Evolutionary conservation across 495 filamentous ascomycete species (phyloP), one percentile per base, ranked within the genome.

Genomic region (Aspergillus nidulans): DNA sequence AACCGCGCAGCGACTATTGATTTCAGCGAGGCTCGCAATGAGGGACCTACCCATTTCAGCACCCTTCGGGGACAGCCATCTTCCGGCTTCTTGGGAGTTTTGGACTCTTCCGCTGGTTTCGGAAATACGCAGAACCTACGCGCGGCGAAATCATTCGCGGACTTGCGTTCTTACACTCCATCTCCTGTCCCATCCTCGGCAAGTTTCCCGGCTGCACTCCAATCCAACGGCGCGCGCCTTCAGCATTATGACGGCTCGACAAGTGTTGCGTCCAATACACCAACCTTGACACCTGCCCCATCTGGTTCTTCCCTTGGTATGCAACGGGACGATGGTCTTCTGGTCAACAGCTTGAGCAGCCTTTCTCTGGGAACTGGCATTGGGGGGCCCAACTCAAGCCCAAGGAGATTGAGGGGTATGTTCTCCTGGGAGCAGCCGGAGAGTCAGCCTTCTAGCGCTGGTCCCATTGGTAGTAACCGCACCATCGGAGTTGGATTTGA

Each of bases 1-100:
- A 94, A 91, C 75, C 88, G 94, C 25, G 91, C 94, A 18, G 95
- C 94, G 28, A 98, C 94, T n/a, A 96, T 95, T 62, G 92, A 97
- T 71, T 98, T 98, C 72, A 91, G 88, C 61, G 94, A 97, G 66
- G 85, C 89, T 32, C 87, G 92, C 6, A 85, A 80, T 21, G 82
- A 81, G 42, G 85, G 86, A 19, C 77, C 78, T 32, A 80, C 81
- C 41, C 78, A 88, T 59, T 90, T 87, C 67, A 84, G 82, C 61
- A 84, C 88, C 1, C 77, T 95, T 42, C 87, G 90, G 38, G 79
- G 88, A 43, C 89, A 92, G 60, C 81, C 81, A 30, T 81, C 42
- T 10, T 23, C 85, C 26, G 86, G 85, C 40, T 86, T 92, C 42
- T 77, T 97, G 39, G 90, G 91, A 40, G 84, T 95, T 52, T 81